phyloP scores from a whole-genome alignment of 2,329 filamentous ascomycete genomes.

The Teratosphaeria nubilosa region DNA sequence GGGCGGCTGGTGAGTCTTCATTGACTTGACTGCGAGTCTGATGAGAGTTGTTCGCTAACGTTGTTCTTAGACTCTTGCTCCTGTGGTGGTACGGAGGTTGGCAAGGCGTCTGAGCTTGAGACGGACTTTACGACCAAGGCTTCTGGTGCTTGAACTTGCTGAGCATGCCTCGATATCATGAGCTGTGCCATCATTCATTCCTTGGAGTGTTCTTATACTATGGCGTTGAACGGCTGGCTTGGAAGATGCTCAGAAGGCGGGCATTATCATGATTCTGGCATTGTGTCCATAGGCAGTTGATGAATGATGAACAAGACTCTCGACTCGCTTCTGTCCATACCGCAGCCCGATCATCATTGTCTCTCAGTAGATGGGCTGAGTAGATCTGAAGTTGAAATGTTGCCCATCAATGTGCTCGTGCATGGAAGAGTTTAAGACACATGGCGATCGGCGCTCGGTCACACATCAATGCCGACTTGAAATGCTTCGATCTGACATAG shows the following conservation, averaged over 20 bases:
- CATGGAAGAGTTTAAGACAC: background rate
- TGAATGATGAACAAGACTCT: background rate
- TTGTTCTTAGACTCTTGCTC: conserved; percentile 38
- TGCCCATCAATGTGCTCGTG: background rate
- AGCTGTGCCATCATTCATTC: background rate
- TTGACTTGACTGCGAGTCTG: conserved; percentile 8
- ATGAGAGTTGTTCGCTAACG: background rate
- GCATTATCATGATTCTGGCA: background rate
- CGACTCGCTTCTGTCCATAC: background rate
- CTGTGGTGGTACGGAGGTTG: conserved; percentile 64
- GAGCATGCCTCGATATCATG: background rate
- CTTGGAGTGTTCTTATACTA: background rate
- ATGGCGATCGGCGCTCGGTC: background rate
- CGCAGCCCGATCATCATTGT: background rate
- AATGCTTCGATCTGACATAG: background rate
- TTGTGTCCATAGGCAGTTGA: background rate
- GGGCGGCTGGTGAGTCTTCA: conserved; percentile 50
- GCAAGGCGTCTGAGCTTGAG: conserved; percentile 58
- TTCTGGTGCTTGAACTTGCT: conserved; percentile 20
- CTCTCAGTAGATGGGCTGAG: background rate
- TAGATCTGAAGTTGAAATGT: background rate
- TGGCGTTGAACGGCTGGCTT: background rate
- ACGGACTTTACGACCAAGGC: conserved; percentile 73
- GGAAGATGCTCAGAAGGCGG: background rate
- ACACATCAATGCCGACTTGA: background rate